Conservation (phyloP, 2,329 filamentous ascomycete species). For the Xylaria sp. region DNA sequence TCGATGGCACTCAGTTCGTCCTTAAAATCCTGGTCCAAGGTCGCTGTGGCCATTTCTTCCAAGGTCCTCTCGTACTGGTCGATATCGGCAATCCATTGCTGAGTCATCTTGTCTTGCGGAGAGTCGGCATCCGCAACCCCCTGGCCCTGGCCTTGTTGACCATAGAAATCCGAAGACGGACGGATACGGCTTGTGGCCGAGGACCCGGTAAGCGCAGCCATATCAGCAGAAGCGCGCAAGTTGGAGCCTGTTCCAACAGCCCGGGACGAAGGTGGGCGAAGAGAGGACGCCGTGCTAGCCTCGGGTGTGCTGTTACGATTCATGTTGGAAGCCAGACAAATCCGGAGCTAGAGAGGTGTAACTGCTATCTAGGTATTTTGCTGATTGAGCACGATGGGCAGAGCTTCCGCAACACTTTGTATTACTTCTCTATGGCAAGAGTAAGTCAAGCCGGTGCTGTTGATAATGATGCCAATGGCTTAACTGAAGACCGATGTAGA, state of each 20-base stretch:
- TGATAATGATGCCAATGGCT: background rate
- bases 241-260: slow-evolving; percentile 82
- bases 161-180: slow-evolving; percentile 95
- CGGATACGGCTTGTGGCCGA: slow-evolving; percentile 81
- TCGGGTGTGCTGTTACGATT: slow-evolving; percentile 99
- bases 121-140: slow-evolving; percentile 78
- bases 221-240: slow-evolving; percentile 94
- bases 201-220: slow-evolving; percentile 80
- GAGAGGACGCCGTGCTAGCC: slow-evolving; percentile 80
- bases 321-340: slow-evolving; percentile 41
- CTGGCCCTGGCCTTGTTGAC: slow-evolving; percentile 76
- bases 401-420: background rate
- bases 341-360: background rate
- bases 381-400: background rate
- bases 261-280: slow-evolving; percentile 84
- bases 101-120: slow-evolving; percentile 88
- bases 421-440: background rate
- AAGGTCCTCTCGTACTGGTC: slow-evolving; percentile 99
- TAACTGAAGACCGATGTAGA: background rate
- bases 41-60: slow-evolving; percentile 98
- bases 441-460: background rate
- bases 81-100: slow-evolving; percentile 99
- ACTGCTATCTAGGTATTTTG: background rate
- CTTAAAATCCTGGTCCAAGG: slow-evolving; percentile 99
- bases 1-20: slow-evolving; percentile 98